These are phyloP conservation scores for Coemansia sp. DNA, from an alignment of 192 early-diverging fungal genomes.

Conservation along the genomic window DNA sequence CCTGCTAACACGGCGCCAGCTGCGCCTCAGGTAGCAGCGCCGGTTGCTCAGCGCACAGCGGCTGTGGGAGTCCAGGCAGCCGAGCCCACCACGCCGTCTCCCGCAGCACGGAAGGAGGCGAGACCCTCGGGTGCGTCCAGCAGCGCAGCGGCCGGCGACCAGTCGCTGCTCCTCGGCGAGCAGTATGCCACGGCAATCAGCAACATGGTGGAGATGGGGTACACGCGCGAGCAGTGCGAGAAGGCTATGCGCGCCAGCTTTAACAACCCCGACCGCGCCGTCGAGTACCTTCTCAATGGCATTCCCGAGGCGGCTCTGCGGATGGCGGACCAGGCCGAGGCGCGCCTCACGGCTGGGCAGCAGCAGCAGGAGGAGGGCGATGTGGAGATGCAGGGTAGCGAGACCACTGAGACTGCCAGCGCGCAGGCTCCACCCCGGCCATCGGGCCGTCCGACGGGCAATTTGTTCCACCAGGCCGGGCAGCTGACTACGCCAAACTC, in stretches of 20 bases:
- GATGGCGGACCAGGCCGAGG: conserved; percentile 42
- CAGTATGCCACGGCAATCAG: conserved; percentile 78
- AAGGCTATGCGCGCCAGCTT: conserved; percentile 94
- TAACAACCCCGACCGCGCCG: conserved; percentile 96
- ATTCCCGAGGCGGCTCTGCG: conserved; percentile 53
- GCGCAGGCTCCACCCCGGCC: conserved; percentile 10
- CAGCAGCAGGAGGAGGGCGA: conserved; percentile 29
- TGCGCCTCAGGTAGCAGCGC: conserved; percentile 38
- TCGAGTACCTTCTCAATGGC: conserved; percentile 87
- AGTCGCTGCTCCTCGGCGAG: conserved; percentile 58
- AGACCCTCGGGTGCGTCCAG: neutral
- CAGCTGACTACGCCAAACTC: conserved; percentile 14
- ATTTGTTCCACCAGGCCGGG: conserved; percentile 63
- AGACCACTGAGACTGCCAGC: neutral
- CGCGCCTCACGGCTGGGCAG: conserved; percentile 7
- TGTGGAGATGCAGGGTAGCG: conserved; percentile 5
- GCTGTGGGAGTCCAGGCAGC: conserved; percentile 31
- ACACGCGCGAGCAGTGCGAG: conserved; percentile 80
- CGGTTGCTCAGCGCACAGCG: conserved; percentile 40
- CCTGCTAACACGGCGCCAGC: conserved; percentile 37
- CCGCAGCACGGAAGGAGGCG: conserved; percentile 39
- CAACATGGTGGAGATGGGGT: conserved; percentile 97
- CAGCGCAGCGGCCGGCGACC: conserved; percentile 51
- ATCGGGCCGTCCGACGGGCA: conserved; percentile 27
- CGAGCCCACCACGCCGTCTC: conserved; percentile 49